Evolutionary conservation across 306 rosid species (phyloP), one percentile per base, ranked within the genome.

Genomic region (Sindora glabra): DNA sequence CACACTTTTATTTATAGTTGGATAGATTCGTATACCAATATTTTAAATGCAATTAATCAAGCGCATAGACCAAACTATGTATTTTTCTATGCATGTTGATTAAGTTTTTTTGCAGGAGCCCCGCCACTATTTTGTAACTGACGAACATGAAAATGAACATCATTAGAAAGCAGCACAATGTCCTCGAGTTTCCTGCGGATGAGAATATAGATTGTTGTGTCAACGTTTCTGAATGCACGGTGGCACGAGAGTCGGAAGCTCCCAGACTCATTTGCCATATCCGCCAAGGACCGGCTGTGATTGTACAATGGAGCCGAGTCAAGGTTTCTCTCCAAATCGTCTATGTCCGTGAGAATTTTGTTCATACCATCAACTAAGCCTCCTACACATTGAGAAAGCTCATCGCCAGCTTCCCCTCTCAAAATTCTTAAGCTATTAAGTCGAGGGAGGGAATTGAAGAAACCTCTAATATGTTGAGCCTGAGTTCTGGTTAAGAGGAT

Each of bases 141-240:
- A 39, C 16, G 7, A 57, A 57, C 34, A 10, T 14, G 41, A n/a
- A 15, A 44, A 5, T 22, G 18, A 32, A 57, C 49, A 11, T 26
- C 48, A 0, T 27, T 22, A 9, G 17, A n/a, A 46, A 67, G 72
- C 52, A 67, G 5, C 23, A 32, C 45, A 45, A 77, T 25, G 18
- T 62, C 78, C 39, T 67, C 38, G 6, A 71, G 17, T 64, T 62
- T 77, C n/a, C 47, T 14, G 2, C 11, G 65, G 12, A 77, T 51
- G 61, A 68, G 37, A 24, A 25, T 2, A 38, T 63, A 32, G 12
- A 67, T 23, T 11, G 67, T 72, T 22, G 4, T 3, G 27, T 77
- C 79, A 36, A 68, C 51, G 25, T 70, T 15, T 34, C 14, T 12
- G 18, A 72, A 56, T 6, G 56, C 78, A 32, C 0, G 8, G 8